A percentile compares a stretch with the other conserved stretches of the same genome.
phyloP scores from a whole-genome alignment of 1,284 basidiomycete species.

The Dichomitus squalens region DNA sequence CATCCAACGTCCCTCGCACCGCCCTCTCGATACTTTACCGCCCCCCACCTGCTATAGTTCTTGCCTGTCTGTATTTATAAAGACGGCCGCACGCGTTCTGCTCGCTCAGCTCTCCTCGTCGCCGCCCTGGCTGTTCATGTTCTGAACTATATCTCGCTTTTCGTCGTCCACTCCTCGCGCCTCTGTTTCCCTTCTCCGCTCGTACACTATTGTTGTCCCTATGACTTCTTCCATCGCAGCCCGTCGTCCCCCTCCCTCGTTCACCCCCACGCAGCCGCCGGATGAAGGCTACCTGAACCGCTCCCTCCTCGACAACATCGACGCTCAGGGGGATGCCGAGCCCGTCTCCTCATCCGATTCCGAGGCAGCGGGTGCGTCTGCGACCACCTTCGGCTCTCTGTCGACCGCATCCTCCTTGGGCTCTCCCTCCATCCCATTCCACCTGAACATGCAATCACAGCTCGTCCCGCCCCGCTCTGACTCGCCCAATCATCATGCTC shows the following conservation, averaged over 20 bases:
- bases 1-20: conserved; percentile 26
- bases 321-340: conserved; percentile 80
- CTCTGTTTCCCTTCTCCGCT: conserved; percentile 17
- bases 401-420: conserved; percentile 51
- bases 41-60: conserved; percentile 31
- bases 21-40: conserved; percentile 32
- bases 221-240: conserved; percentile 62
- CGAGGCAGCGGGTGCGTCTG: conserved; percentile 49
- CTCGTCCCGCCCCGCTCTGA: conserved; percentile 48
- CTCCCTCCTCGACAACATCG: conserved; percentile 75
- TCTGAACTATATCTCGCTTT: conserved; percentile 34
- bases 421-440: conserved; percentile 58
- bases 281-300: conserved; percentile 86
- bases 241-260: conserved; percentile 36
- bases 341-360: conserved; percentile 56
- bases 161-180: conserved; percentile 26
- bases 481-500: conserved; percentile 45
- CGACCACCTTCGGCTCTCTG: conserved; percentile 44
- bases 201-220: conserved; percentile 32
- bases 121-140: conserved; percentile 38
- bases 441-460: conserved; percentile 48
- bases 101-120: conserved; percentile 30
- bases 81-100: conserved; percentile 29
- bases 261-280: conserved; percentile 41
- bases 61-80: conserved; percentile 36